Conservation (phyloP, 345 rosid genomes). For the Gossypium herbaceum region DNA sequence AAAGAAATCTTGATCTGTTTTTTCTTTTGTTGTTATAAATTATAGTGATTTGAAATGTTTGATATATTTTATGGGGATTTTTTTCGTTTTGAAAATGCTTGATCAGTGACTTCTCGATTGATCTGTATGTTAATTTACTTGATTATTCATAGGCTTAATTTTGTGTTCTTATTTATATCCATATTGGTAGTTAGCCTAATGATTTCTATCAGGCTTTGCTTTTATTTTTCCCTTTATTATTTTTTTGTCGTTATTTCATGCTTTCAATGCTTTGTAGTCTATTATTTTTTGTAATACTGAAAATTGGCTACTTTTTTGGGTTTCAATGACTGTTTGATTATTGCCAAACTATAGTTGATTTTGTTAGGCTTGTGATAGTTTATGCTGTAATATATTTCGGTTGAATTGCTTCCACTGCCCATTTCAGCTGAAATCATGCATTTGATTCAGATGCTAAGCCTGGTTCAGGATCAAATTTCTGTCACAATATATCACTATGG, state of each 20-base stretch:
- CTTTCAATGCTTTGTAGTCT: background rate
- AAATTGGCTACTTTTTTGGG: background rate
- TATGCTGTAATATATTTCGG: background rate
- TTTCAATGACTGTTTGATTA: background rate
- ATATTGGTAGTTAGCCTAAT: background rate
- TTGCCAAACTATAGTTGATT: background rate
- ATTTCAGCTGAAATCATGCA: background rate
- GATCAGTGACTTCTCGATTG: background rate
- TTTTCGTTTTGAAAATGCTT: background rate
- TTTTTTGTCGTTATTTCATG: background rate
- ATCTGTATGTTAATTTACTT: background rate
- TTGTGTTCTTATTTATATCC: background rate
- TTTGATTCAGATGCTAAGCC: background rate
- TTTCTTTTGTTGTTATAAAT: background rate
- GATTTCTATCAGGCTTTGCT: background rate
- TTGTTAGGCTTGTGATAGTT: background rate
- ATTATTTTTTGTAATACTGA: background rate
- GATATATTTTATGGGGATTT: background rate
- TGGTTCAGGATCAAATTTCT: background rate
- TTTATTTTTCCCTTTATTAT: background rate
- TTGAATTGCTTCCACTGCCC: background rate
- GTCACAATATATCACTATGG: background rate
- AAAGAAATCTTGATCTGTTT: background rate
- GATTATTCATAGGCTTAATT: background rate
- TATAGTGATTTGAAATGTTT: background rate